Conservation (phyloP, 2,329 filamentous ascomycete species). For the Fusarium albosuccineum region DNA sequence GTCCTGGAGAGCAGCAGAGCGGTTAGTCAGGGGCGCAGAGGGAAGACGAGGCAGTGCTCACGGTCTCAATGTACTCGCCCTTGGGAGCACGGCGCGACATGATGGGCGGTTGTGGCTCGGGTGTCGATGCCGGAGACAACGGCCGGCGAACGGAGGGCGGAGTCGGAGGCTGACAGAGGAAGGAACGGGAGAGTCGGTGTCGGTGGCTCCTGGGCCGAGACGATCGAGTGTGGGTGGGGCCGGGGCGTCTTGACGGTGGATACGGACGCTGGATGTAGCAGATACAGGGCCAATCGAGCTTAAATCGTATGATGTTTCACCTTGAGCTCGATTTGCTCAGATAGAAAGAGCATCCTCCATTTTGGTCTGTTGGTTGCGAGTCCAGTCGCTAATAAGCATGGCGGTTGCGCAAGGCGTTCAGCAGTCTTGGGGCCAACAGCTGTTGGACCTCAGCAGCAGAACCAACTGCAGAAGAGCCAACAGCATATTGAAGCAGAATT, state of each 20-base stretch:
- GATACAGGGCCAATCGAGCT: background rate
- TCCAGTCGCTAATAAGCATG: background rate
- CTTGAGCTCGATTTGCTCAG: no score
- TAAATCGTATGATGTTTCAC: background rate
- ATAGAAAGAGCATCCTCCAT: no score
- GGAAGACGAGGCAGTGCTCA: conserved; percentile 54
- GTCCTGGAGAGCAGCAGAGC: conserved; percentile 70
- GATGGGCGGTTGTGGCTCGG: conserved; percentile 41
- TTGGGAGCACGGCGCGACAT: conserved; percentile 85
- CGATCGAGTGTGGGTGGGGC: conserved; percentile 35
- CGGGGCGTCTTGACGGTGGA: conserved; percentile 7
- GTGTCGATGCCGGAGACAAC: conserved; percentile 20
- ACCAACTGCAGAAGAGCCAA: background rate
- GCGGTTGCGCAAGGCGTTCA: background rate
- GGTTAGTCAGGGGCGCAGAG: background rate
- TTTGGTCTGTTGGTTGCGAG: no score
- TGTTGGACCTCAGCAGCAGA: background rate
- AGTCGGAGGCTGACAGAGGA: conserved; percentile 21
- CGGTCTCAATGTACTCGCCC: conserved; percentile 97
- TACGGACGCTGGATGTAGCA: background rate
- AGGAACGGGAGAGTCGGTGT: conserved; percentile 25
- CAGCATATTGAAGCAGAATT: no score
- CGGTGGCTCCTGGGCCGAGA: conserved; percentile 26
- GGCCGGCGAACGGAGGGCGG: conserved; percentile 11
- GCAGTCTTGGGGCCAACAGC: background rate